Conservation (phyloP, 2,329 filamentous ascomycete genomes). For the Colletotrichum sp. region DNA sequence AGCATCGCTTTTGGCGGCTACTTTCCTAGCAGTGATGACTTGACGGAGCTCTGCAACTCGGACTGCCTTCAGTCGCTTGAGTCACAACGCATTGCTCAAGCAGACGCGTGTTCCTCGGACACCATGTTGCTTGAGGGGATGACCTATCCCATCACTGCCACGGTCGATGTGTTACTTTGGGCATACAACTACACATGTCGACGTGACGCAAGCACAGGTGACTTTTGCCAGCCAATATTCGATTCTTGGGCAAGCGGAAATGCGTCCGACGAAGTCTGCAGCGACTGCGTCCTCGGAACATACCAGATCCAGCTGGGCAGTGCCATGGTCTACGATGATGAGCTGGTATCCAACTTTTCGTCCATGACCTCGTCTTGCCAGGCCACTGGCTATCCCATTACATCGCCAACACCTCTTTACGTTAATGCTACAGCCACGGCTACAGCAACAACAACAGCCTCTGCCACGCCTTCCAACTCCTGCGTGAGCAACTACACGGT, state of each 20-base stretch:
- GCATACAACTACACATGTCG: not conserved
- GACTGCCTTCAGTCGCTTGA: not conserved
- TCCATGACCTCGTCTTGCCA: not conserved
- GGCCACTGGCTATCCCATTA: not conserved
- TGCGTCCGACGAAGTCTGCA: not conserved
- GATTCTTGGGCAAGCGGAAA: not conserved
- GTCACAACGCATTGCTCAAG: not conserved
- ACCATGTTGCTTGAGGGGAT: not conserved
- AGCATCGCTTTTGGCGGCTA: not conserved
- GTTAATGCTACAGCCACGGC: not conserved
- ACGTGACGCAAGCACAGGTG: not conserved
- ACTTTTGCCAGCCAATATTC: not conserved
- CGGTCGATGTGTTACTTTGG: not conserved
- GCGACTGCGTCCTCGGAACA: not conserved
- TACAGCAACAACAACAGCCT: not conserved
- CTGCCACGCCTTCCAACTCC: not conserved
- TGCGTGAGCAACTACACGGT: not conserved
- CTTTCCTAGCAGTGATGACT: not conserved
- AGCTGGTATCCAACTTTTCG: not conserved
- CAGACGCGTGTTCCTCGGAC: not conserved
- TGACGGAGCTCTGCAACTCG: not conserved
- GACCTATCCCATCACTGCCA: not conserved
- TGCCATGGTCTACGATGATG: not conserved
- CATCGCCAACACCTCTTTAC: not conserved
- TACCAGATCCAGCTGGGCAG: not conserved